Conservation (phyloP, 805 yeast genomes). For the Tetrapisispora fleetii region DNA sequence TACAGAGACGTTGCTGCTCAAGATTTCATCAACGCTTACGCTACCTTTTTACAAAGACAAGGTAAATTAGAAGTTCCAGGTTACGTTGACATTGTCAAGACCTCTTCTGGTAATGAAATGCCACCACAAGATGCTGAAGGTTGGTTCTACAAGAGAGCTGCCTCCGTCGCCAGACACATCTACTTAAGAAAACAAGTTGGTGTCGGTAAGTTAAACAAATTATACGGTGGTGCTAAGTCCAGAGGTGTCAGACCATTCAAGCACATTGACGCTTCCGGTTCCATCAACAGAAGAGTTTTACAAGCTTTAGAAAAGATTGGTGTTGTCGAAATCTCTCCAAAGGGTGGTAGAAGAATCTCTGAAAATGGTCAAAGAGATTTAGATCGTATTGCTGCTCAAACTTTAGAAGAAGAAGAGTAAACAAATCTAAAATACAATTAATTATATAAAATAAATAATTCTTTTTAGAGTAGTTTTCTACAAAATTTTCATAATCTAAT, state of each 20-base stretch:
- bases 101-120: slow-evolving; percentile 96
- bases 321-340: slow-evolving; percentile 89
- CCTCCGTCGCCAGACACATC: slow-evolving; percentile 99
- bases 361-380: slow-evolving; percentile 99
- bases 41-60: slow-evolving; percentile 99
- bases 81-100: slow-evolving; percentile 98
- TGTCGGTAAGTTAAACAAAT: slow-evolving; percentile 97
- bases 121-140: slow-evolving; percentile 99
- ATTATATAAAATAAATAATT: slow-evolving; percentile 2
- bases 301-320: slow-evolving; percentile 98
- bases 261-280: slow-evolving; percentile 98
- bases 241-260: slow-evolving; percentile 98
- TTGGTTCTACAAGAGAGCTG: slow-evolving; percentile 99
- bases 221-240: slow-evolving; percentile 98
- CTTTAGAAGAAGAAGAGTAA: slow-evolving; percentile 80
- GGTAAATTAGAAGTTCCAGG: slow-evolving; percentile 99
- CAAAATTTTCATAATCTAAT: slow-evolving; percentile 5
- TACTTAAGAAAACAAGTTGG: slow-evolving; percentile 99
- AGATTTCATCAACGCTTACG: slow-evolving; percentile 98
- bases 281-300: slow-evolving; percentile 96
- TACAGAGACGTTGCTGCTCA: slow-evolving; percentile 99
- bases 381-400: slow-evolving; percentile 99
- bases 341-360: slow-evolving; percentile 99
- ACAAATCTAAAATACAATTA: slow-evolving; percentile 4
- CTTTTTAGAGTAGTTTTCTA: slow-evolving; percentile 8